Conservation (phyloP, 441 rosid genomes). For the Metrosideros polymorpha region DNA sequence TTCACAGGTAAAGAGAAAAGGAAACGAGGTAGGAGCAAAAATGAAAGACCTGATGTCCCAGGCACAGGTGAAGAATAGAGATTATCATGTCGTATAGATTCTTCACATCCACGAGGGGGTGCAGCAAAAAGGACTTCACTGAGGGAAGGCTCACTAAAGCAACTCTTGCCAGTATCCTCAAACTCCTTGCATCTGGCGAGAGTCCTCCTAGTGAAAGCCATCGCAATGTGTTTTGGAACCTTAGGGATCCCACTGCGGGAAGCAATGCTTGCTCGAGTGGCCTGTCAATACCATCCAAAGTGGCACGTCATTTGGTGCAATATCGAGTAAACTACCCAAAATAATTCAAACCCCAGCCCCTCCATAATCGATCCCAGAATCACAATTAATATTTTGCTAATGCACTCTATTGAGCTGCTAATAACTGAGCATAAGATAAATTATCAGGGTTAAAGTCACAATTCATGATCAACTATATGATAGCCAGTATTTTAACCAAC, state of each 20-base stretch:
- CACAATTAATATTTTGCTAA: background rate
- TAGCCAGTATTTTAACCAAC: background rate
- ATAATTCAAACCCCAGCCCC: background rate
- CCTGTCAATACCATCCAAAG: slow-evolving; percentile 23
- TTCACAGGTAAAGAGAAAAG: background rate
- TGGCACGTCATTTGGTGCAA: background rate
- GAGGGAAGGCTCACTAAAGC: slow-evolving; percentile 45
- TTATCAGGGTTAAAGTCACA: background rate
- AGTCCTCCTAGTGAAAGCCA: slow-evolving; percentile 40
- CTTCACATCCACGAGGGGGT: slow-evolving; percentile 13
- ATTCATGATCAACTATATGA: background rate
- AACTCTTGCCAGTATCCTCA: slow-evolving; percentile 46
- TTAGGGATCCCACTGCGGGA: slow-evolving; percentile 29
- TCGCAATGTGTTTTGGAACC: slow-evolving; percentile 44
- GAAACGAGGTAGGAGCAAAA: background rate
- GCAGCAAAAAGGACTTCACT: slow-evolving; percentile 32
- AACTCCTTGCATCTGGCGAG: slow-evolving; percentile 47
- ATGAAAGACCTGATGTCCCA: slow-evolving; percentile 20
- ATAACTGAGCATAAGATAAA: background rate
- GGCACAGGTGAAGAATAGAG: slow-evolving; percentile 5
- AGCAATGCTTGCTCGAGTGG: slow-evolving; percentile 36
- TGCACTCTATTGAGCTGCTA: background rate
- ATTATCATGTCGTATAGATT: slow-evolving; percentile 15
- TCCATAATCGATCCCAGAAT: background rate
- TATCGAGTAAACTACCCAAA: background rate